Conservation (phyloP, 345 rosid genomes). For the Salix exigua region DNA sequence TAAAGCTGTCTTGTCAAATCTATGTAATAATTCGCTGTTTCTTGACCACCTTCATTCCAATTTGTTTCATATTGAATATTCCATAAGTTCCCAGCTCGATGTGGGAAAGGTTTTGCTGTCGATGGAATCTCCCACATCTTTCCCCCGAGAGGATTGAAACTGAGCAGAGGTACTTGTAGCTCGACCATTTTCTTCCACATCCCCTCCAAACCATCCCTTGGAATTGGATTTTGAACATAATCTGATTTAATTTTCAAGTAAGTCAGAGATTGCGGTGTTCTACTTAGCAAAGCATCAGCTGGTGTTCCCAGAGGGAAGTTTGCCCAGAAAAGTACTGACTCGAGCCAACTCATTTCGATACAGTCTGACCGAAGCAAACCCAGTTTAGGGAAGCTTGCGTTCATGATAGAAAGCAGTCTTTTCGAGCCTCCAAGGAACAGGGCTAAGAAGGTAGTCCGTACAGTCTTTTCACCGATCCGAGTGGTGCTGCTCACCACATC, state of each 20-base stretch:
- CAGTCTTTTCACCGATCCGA: neutral
- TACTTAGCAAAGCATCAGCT: conserved; percentile 4
- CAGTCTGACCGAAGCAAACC: conserved; percentile 9
- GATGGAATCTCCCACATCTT: conserved; percentile 8
- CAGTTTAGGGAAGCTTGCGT: neutral
- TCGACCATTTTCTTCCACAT: conserved; percentile 24
- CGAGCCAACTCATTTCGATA: conserved; percentile 6
- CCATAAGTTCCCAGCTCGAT: conserved; percentile 15
- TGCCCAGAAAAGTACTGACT: conserved; percentile 20
- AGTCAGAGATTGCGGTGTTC: neutral
- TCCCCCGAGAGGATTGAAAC: conserved; percentile 21
- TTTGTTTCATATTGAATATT: conserved; percentile 9
- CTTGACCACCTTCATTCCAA: conserved; percentile 1
- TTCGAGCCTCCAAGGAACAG: conserved; percentile 3
- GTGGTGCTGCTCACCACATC: neutral
- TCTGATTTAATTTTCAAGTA: conserved; percentile 28
- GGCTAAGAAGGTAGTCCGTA: neutral
- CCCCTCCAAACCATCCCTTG: conserved; percentile 12
- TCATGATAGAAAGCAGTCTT: conserved; percentile 1
- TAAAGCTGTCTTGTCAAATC: conserved; percentile 12
- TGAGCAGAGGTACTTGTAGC: neutral
- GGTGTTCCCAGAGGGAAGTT: conserved; percentile 9
- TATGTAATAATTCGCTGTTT: conserved; percentile 2
- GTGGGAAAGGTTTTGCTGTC: conserved; percentile 8
- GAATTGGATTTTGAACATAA: conserved; percentile 19